Evolutionary conservation across 768 basidiomycete genomes (phyloP).

Genomic region (Mrakia hoshinonis): DNA sequence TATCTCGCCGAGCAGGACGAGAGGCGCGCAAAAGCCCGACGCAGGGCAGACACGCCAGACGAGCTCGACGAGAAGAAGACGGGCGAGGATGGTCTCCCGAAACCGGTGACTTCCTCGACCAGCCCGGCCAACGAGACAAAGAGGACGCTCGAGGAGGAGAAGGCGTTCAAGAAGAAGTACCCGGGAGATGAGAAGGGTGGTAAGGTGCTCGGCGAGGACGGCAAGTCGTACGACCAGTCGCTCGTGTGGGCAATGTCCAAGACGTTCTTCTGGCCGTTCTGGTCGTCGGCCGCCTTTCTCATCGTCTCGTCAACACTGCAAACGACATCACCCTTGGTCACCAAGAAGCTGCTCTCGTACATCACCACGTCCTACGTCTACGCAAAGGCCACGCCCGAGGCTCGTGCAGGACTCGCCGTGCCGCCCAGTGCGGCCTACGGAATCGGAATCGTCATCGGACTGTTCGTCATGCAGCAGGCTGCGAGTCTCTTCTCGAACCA

Average conservation of each 20-base stretch:
- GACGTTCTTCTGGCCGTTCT: slow-evolving; percentile 43
- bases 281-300: slow-evolving; percentile 44
- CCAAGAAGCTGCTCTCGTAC: slow-evolving; percentile 55
- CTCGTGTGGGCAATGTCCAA: slow-evolving; percentile 48
- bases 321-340: slow-evolving; percentile 53
- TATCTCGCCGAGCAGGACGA: slow-evolving; percentile 18
- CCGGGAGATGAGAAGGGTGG: slow-evolving; percentile 25
- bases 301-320: slow-evolving; percentile 45
- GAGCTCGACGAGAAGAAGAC: background rate
- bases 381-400: slow-evolving; percentile 40
- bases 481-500: slow-evolving; percentile 46
- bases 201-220: slow-evolving; percentile 19
- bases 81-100: background rate
- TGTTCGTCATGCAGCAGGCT: slow-evolving; percentile 61
- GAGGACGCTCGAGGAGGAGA: slow-evolving; percentile 18
- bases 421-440: slow-evolving; percentile 55
- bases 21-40: slow-evolving; percentile 18
- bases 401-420: slow-evolving; percentile 26
- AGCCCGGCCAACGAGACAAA: slow-evolving; percentile 28
- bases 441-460: slow-evolving; percentile 63
- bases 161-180: slow-evolving; percentile 14
- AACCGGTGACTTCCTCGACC: slow-evolving; percentile 12
- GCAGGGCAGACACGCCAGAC: background rate
- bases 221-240: slow-evolving; percentile 46
- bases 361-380: slow-evolving; percentile 48